Percentiles rank a stretch among this genome's conserved stretches.
Evolutionary conservation across 257 asterid species (phyloP).

Genomic region (Solanum neorickii): DNA sequence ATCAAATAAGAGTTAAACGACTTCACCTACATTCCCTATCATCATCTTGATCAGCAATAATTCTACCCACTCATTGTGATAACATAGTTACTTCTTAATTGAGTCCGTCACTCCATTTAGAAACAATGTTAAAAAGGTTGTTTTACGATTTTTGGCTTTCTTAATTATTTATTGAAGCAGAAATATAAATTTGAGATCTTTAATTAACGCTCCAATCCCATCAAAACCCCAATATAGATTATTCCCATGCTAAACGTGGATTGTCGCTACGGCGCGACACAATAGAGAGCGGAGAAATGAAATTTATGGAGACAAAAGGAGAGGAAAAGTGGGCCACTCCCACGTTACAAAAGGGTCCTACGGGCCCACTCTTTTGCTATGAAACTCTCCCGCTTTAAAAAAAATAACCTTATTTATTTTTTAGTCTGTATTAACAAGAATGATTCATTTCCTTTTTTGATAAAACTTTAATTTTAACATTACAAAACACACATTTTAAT

Average conservation of each 20-base stretch:
- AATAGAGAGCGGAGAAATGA: not conserved
- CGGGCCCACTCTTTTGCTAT: not conserved
- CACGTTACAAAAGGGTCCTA: not conserved
- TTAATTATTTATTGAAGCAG: not conserved
- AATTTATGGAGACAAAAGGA: not conserved
- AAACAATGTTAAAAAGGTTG: not conserved
- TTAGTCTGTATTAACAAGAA: fast-evolving
- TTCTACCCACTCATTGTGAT: not conserved
- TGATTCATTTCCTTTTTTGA: fast-evolving
- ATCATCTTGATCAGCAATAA: not conserved
- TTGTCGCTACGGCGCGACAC: not conserved
- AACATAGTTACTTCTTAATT: not conserved
- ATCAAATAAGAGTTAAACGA: not conserved
- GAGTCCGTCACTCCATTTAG: not conserved
- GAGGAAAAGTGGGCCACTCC: not conserved
- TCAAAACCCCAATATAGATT: not conserved
- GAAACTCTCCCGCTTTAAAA: not conserved
- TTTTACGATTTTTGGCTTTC: not conserved
- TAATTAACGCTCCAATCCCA: fast-evolving
- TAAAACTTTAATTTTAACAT: too few species aligned
- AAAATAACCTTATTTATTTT: too few species aligned
- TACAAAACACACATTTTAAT: too few species aligned
- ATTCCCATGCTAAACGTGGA: not conserved
- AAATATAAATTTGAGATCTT: not conserved
- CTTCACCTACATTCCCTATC: not conserved